These are phyloP conservation scores for Russula compacta DNA, from an alignment of 768 basidiomycete species.

Conservation along the genomic window DNA sequence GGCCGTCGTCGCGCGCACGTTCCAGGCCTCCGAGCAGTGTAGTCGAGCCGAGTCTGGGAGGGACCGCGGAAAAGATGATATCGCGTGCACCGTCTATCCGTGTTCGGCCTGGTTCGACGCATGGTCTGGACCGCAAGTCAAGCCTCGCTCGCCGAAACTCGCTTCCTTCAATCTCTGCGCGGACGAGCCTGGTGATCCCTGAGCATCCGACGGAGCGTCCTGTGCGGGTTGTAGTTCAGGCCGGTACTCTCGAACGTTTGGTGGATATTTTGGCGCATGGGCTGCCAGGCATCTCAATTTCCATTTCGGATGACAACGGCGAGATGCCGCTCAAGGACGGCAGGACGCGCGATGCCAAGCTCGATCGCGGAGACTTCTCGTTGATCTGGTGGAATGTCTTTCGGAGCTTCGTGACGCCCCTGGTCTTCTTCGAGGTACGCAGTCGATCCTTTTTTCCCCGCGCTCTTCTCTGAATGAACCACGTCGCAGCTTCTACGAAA, in stretches of 20 bases:
- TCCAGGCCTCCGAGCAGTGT: constrained; percentile 33
- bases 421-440: constrained; percentile 77
- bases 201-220: constrained; percentile 64
- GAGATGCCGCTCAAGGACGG: constrained; percentile 72
- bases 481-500: constrained; percentile 59
- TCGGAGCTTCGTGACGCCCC: constrained; percentile 70
- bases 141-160: constrained; percentile 70
- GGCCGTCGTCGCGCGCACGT: constrained; percentile 59
- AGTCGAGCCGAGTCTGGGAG: constrained; percentile 19
- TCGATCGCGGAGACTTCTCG: constrained; percentile 67
- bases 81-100: constrained; percentile 66
- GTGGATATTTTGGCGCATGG: constrained; percentile 74
- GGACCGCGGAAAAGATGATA: constrained; percentile 32
- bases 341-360: constrained; percentile 59
- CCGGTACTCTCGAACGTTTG: constrained; percentile 66
- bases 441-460: neutral
- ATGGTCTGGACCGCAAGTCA: constrained; percentile 66
- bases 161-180: constrained; percentile 63
- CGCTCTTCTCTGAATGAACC: neutral
- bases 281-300: constrained; percentile 65
- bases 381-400: constrained; percentile 79
- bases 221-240: constrained; percentile 66
- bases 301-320: constrained; percentile 80
- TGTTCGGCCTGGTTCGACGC: constrained; percentile 60
- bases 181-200: constrained; percentile 45